Evolutionary conservation across 1,139 yeast genomes (phyloP), one percentile per base, ranked within the genome.

Genomic region (Debaryomyces fabryi): DNA sequence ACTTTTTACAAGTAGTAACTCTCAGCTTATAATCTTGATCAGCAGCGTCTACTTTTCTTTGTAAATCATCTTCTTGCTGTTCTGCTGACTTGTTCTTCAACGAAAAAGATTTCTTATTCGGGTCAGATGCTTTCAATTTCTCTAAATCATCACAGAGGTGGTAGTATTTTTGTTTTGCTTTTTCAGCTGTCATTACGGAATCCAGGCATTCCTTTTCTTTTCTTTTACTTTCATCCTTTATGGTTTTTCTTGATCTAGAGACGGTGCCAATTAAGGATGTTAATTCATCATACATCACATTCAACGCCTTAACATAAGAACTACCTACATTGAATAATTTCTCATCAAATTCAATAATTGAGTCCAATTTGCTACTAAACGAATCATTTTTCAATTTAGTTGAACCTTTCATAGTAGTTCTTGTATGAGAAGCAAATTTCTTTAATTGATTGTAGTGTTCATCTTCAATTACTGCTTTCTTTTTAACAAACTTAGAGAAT

Each of bases 61-160:
- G 85, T 25, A 92, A 72, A 46, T 92, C 97, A 61, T 92, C 98
- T 62, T 93, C 98, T 65, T 91, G 96, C 67, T 92, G 97, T 46
- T 87, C 87, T 2, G 85, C 82, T 0, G 96, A 83, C 57, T 85
- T 86, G 47, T 89, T 84, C 61, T 88, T 88, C 55, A 88, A 74
- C 29, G 92, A 86, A 58, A 93, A 85, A 16, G 85, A 82, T 62
- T 89, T 90, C 65, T 87, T 89, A 49, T 86, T 79, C 20, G 96
- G 97, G 62, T 92, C 98, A 0, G 87, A 79, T 46, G 85, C 81
- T 59, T 86, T 83, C 48, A 91, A 78, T 57, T 87, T 85, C 57
- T 93, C 97, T 67, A 90, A 80, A 58, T 93, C 98, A 48, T 85
- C 88, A 62, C 97, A 90, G 32, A 90, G 71, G 49, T 88, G 85